Base-by-base conservation (phyloP, 2,329 filamentous ascomycete species). In the Pestalotiopsis sp. region DNA sequence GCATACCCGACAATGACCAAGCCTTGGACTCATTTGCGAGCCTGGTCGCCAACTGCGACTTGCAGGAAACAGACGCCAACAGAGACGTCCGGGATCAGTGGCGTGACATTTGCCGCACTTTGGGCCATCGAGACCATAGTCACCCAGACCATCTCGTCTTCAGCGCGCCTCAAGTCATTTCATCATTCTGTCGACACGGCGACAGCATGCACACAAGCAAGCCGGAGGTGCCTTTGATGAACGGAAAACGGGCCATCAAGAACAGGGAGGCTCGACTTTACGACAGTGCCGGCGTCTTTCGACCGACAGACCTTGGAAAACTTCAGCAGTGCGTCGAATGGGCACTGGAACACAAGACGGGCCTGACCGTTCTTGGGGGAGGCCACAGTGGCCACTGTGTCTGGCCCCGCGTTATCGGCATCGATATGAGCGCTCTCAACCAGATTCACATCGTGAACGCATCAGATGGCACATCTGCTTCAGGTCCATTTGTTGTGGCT, bases 381-480 rank as follows among this genome's bases (percentile, higher is more conserved):
- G 81, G 89, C 14, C 88, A 91, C 72, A 87, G 88, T 70, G 85
- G 83, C 6, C 86, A 91, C 64, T 91, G 88, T 74, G 70, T 88
- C 57, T 78, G 77, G 81, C 75, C 84, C 2, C 81, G 84, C 64
- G 80, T 87, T 17, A 83, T 90, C 55, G 73, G 87, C 0, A 71
- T 91, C 26, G 86, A 91, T 69, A 90, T 91, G 88, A 65, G 78
- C 13, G 81, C 81, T 13, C 90, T 91, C 75, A 65, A 86, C 67
- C 71, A 82, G 71, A 73, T 89, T 55, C 75, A 86, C 55, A 74
- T 89, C 69, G 22, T 83, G 67, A 67, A 68, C 4, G 64, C 62
- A 1, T 71, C 26, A 69, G 63, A 59, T 65, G 62, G 1, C 66
- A 57, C 64, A 66, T 66, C n/a, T 66, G 68, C 69, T 71, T 20